Evolutionary conservation across 2,329 filamentous ascomycete genomes (phyloP).

Genomic region (Paraconiothyrium brasiliense): DNA sequence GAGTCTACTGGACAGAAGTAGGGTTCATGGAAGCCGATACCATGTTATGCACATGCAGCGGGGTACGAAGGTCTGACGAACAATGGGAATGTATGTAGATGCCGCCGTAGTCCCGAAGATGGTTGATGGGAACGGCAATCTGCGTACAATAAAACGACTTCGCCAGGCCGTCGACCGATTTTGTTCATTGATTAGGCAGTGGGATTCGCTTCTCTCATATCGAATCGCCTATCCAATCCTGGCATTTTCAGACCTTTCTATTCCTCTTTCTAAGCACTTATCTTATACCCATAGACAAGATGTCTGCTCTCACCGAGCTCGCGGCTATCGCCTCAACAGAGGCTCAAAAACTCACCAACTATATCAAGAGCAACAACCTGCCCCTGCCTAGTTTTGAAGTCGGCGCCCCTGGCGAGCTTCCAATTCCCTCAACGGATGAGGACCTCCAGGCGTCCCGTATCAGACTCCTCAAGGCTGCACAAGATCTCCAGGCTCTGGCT

Average conservation of each 20-base stretch:
- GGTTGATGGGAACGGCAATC: neutral
- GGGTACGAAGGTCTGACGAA: conserved; percentile 1
- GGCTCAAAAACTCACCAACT: conserved; percentile 12
- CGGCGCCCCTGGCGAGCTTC: conserved; percentile 11
- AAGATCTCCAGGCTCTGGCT: conserved; percentile 14
- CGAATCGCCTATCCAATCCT: neutral
- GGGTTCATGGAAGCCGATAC: neutral
- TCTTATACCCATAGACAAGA: conserved; percentile 10
- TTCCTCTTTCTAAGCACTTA: neutral
- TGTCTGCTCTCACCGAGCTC: conserved; percentile 16
- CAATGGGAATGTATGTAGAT: neutral
- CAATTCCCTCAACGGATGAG: conserved; percentile 4
- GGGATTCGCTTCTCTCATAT: neutral
- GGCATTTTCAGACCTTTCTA: neutral
- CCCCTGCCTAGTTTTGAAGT: conserved; percentile 7
- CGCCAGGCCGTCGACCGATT: neutral
- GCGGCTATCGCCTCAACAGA: conserved; percentile 14
- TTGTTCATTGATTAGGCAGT: conserved; percentile 7
- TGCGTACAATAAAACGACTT: conserved; percentile 4
- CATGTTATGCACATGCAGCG: neutral
- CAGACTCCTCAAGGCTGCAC: conserved; percentile 8
- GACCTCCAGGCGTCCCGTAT: conserved; percentile 7
- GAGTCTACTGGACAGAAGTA: neutral
- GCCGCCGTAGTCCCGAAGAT: neutral
- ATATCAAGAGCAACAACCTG: conserved; percentile 10